Evolutionary conservation across 2,329 filamentous ascomycete genomes (phyloP), one percentile per base, ranked within the genome.

Genomic region (Waltergamsia citrina): DNA sequence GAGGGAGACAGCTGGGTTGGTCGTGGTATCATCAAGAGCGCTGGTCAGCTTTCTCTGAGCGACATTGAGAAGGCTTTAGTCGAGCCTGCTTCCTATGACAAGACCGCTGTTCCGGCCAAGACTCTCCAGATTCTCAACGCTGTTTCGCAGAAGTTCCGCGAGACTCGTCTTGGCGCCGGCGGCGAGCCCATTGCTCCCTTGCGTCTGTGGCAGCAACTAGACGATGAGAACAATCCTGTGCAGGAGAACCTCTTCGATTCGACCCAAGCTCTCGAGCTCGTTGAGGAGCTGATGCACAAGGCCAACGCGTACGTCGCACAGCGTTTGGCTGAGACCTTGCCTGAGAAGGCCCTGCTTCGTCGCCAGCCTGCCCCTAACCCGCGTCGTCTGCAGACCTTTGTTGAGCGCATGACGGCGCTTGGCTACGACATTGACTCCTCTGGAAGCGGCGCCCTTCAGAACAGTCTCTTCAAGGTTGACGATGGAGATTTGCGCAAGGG

Each of bases 201-300:
- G 34, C 83, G 92, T 37, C 72, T 98, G 30, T 68, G 96, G 41
- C 87, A 94, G 59, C 88, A 94, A 61, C 72, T 96, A 26, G 92
- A 98, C 47, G 92, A 98, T 47, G 92, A 98, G 68, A 96, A 96
- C 57, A 86, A 95, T 34, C 92, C 90, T 3, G 88, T 96, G 26
- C 87, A 94, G 63, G 78, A 86, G 55, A 98, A 96, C 63, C 84
- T 98, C 43, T 98, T 96, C 51, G 81, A 95, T 56, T 90, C 85
- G 20, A 86, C 85, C 10, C 70, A 81, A 8, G 85, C 88, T 3
- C 86, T 93, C 42, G 90, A 96, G 62, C 75, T 96, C 42, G 85
- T 95, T 29, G 92, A 98, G 57, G 92, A 98, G 64, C 69, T 98
- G 34, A 81, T 86, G 63, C 84, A 94, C 69, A 94, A 93, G 67